Conservation (phyloP, 805 yeast species). For the Kodamaea jinghongensis region DNA sequence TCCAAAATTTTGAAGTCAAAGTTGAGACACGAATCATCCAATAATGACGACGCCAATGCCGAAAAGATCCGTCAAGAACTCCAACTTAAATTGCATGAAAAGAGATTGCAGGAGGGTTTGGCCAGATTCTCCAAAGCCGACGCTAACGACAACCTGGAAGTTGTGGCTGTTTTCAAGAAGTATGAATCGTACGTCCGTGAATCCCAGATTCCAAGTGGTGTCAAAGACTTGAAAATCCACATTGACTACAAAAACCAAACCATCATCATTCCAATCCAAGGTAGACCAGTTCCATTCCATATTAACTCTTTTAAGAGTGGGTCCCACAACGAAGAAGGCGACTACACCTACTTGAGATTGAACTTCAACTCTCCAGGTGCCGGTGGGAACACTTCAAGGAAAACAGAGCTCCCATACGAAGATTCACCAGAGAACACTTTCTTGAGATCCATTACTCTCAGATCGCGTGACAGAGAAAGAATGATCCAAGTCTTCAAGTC, state of each 20-base stretch:
- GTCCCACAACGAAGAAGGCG: conserved; percentile 94
- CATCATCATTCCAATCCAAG: conserved; percentile 84
- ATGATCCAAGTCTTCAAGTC: conserved; percentile 87
- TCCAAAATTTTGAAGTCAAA: conserved; percentile 77
- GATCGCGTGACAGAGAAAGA: conserved; percentile 88
- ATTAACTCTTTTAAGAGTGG: conserved; percentile 93
- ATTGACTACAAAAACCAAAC: conserved; percentile 89
- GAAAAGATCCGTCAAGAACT: conserved; percentile 79
- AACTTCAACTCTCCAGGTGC: conserved; percentile 93
- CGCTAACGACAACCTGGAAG: conserved; percentile 60
- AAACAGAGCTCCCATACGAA: conserved; percentile 86
- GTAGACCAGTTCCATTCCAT: conserved; percentile 97
- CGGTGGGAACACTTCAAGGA: conserved; percentile 65
- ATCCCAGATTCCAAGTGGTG: conserved; percentile 81
- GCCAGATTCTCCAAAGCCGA: conserved; percentile 78
- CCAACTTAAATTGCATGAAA: conserved; percentile 80
- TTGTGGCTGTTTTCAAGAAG: conserved; percentile 76
- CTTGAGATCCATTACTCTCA: conserved; percentile 78
- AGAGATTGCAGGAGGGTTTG: conserved; percentile 82
- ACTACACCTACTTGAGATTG: conserved; percentile 82
- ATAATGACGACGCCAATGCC: conserved; percentile 58
- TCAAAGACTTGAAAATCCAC: conserved; percentile 79
- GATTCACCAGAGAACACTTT: conserved; percentile 84
- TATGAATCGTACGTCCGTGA: conserved; percentile 95
- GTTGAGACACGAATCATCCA: conserved; percentile 70